Evolutionary conservation across 1,139 yeast species (phyloP), one percentile per base, ranked within the genome.

Genomic region (Arxiozyma slooffiae): DNA sequence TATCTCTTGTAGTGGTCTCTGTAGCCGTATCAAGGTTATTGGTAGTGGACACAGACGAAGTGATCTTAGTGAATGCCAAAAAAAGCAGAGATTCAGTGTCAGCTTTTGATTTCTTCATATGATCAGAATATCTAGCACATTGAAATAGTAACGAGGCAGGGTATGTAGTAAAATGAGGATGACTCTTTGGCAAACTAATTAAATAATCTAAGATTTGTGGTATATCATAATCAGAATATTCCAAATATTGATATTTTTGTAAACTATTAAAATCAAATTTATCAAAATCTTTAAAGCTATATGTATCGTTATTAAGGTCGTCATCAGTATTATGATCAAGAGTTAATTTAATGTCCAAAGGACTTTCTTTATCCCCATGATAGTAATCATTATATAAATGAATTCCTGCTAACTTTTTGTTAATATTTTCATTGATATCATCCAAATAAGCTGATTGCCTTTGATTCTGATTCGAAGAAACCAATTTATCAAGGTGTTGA

Each of bases 91-190:
- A 79, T 52, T 76, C 79, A 1, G 82, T 80, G 52, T 81, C 68
- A 37, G 78, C 77, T 5, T 67, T 66, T 50, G 82, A 77, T 11
- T 49, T 42, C 22, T 78, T 71, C 57, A 77, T 76, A 55, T 73
- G 71, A 56, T 78, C 81, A 0, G 89, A 78, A 60, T 80, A 84
- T 57, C 92, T 70, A 14, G 82, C 63, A 58, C 85, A 73, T 63
- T 84, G 92, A 60, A 77, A 85, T 0, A 82, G 66, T 7, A 83
- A 73, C 0, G 86, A 80, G 0, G 92, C 88, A 0, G 90, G 87
- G 16, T 79, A 67, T 44, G 80, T 77, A 0, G 88, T 74, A 50
- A 78, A 75, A 58, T 81, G 85, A 38, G 69, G 72, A 52, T 69
- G 58, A 49, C 60, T 66, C 36, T 71, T 73, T 49, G 72, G 75